Conservation (phyloP, 2,329 filamentous ascomycete genomes). For the Cercospora zeina region DNA sequence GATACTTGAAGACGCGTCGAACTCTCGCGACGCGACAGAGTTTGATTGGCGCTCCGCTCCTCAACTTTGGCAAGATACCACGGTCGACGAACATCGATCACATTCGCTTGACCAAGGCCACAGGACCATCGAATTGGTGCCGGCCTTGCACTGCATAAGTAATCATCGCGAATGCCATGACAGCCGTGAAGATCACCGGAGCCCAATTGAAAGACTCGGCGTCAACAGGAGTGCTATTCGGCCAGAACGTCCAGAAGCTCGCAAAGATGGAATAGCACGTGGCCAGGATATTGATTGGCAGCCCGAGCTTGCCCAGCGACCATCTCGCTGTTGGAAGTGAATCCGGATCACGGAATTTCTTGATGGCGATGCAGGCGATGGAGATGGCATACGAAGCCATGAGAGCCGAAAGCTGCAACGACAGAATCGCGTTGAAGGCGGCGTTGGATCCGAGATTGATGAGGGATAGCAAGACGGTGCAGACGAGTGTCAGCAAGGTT, state of each 20-base stretch:
- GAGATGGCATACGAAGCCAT: conserved; percentile 31
- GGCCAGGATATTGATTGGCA: conserved; percentile 25
- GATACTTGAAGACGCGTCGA: background rate
- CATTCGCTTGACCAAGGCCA: conserved; percentile 25
- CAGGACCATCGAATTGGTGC: conserved; percentile 27
- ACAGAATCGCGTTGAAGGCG: conserved; percentile 29
- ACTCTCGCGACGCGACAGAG: background rate
- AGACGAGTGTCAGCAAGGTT: conserved; percentile 23
- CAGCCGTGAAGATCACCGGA: conserved; percentile 24
- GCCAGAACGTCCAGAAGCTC: conserved; percentile 30
- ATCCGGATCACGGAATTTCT: conserved; percentile 25
- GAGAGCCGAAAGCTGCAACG: conserved; percentile 25
- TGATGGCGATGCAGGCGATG: conserved; percentile 29
- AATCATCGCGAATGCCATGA: conserved; percentile 28
- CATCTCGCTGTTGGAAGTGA: conserved; percentile 31
- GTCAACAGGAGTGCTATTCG: conserved; percentile 23
- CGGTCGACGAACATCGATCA: background rate
- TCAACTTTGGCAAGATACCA: background rate
- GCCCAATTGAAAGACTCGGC: conserved; percentile 28
- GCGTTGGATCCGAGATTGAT: conserved; percentile 30
- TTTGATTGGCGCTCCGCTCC: background rate
- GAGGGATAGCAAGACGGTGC: conserved; percentile 25
- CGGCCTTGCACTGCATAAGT: conserved; percentile 26
- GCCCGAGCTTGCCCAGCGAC: conserved; percentile 27
- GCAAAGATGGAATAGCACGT: conserved; percentile 25